phyloP scores from a whole-genome alignment of 2,329 filamentous ascomycete species.

The Ophiostoma ips region DNA sequence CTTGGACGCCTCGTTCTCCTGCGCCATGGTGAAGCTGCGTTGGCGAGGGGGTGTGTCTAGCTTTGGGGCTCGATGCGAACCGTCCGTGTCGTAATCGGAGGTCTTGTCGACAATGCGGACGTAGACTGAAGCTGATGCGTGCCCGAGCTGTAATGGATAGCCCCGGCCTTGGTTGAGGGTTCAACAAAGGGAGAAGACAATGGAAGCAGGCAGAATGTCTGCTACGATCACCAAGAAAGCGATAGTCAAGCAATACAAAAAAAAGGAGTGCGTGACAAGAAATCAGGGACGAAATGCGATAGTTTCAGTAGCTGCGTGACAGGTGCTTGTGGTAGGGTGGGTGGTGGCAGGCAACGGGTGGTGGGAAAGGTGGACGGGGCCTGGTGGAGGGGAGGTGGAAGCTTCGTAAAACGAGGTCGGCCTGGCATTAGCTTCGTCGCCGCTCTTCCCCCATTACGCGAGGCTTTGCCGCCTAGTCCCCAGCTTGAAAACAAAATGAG shows the following conservation, averaged over 20 bases:
- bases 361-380: neutral
- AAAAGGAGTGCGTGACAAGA: neutral
- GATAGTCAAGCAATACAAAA: neutral
- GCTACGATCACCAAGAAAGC: neutral
- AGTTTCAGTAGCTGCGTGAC: neutral
- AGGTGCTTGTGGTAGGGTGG: neutral
- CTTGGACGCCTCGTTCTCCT: conserved; percentile 78
- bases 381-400: conserved; percentile 8
- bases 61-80: neutral
- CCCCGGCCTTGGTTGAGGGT: neutral
- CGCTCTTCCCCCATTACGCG: conserved; percentile 20
- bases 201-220: conserved; percentile 2
- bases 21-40: conserved; percentile 51
- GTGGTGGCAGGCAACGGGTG: neutral
- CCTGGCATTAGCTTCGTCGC: conserved; percentile 12
- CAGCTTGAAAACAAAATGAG: conserved; percentile 3
- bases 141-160: neutral
- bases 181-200: conserved; percentile 3
- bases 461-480: conserved; percentile 24
- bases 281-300: neutral
- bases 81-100: neutral
- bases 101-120: no score
- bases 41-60: neutral
- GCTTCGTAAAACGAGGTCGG: conserved; percentile 13
- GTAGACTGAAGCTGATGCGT: neutral